Percentiles rank a stretch among this genome's conserved stretches.
These are phyloP conservation scores for Mariannaea elegans DNA, from an alignment of 2,329 filamentous ascomycete species.

Conservation along the genomic window DNA sequence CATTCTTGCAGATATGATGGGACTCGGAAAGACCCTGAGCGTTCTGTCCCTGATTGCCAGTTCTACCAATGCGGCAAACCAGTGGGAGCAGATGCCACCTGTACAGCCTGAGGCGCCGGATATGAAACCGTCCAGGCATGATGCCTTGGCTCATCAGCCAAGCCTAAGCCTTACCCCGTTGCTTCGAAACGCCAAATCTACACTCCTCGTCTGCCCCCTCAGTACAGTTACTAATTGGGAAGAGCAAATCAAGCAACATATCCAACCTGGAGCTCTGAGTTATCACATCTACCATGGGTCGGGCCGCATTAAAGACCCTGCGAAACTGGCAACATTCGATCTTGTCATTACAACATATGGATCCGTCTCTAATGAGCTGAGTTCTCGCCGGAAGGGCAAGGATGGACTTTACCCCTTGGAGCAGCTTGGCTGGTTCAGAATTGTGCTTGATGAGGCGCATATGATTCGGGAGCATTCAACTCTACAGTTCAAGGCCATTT, in stretches of 20 bases:
- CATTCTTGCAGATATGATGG: constrained; percentile 87
- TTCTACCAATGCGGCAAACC: constrained; percentile 68
- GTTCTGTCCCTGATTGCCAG: constrained; percentile 80
- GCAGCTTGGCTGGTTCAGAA: constrained; percentile 89
- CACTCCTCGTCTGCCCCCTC: constrained; percentile 86
- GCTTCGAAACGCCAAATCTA: constrained; percentile 77
- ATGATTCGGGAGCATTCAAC: constrained; percentile 89
- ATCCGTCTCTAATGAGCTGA: constrained; percentile 83
- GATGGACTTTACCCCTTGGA: constrained; percentile 71
- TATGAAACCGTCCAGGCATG: constrained; percentile 48
- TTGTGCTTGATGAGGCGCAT: constrained; percentile 94
- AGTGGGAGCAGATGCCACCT: constrained; percentile 67
- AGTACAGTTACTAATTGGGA: constrained; percentile 96
- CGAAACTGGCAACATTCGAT: constrained; percentile 77
- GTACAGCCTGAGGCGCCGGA: constrained; percentile 56
- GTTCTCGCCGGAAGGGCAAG: constrained; percentile 68
- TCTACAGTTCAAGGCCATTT: constrained; percentile 84
- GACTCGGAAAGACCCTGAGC: constrained; percentile 86
- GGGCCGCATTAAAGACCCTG: constrained; percentile 74
- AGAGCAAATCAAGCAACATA: constrained; percentile 86
- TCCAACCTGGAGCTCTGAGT: constrained; percentile 69
- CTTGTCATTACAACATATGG: constrained; percentile 94
- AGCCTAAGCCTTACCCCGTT: constrained; percentile 60
- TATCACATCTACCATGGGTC: constrained; percentile 90
- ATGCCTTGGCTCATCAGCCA: constrained; percentile 46